Evolutionary conservation across 83 land plant genomes (phyloP).

Genomic region (Diphasiastrum complanatum): DNA sequence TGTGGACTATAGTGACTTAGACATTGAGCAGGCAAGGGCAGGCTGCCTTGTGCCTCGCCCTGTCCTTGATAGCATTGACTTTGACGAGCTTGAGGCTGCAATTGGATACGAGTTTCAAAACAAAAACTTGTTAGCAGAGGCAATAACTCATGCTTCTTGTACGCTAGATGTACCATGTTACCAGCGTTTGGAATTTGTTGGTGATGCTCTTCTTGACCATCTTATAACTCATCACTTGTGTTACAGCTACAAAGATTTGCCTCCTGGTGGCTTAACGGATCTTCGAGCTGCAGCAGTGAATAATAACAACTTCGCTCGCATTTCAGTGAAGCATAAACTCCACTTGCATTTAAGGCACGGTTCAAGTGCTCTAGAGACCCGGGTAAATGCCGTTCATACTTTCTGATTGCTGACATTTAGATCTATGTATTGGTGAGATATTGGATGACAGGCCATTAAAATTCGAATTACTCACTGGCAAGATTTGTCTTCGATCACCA

Average conservation of each 20-base stretch:
- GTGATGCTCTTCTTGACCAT: constrained; percentile 7
- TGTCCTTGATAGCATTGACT: neutral
- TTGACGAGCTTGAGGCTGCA: neutral
- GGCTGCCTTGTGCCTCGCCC: neutral
- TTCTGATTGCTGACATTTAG: neutral
- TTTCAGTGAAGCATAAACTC: neutral
- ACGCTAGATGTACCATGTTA: neutral
- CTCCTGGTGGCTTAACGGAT: constrained; percentile 3
- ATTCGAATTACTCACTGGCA: too few relatives aligned
- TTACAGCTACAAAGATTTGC: neutral
- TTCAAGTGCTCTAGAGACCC: neutral
- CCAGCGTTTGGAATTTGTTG: constrained; percentile 1
- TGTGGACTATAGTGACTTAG: neutral
- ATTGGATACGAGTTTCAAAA: neutral
- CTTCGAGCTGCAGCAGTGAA: constrained; percentile 1
- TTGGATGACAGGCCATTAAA: too few relatives aligned
- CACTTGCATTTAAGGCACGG: neutral
- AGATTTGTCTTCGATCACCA: too few relatives aligned
- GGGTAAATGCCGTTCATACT: neutral
- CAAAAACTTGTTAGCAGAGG: neutral
- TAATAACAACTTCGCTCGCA: neutral
- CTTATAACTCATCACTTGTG: neutral
- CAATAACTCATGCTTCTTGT: neutral
- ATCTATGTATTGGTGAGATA: too few relatives aligned
- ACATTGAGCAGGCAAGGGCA: constrained; percentile 1